phyloP scores from a whole-genome alignment of 305 asterid species.

The Fraxinus baroniana region DNA sequence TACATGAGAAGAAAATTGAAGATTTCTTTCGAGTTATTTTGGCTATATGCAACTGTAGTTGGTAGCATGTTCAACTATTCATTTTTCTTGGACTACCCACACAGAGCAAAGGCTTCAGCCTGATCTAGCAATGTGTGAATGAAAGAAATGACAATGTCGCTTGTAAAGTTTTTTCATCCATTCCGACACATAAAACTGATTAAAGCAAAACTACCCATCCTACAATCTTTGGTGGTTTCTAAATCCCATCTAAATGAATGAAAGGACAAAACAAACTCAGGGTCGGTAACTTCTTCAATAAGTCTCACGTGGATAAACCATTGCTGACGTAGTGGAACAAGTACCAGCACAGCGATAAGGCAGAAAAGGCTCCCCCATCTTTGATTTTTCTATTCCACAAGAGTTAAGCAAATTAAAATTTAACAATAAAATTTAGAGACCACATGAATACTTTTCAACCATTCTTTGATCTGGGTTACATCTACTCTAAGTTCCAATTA shows the following conservation, averaged over 20 bases:
- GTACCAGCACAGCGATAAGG: not conserved
- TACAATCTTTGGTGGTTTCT: not conserved
- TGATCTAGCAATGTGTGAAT: not conserved
- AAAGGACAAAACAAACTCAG: not conserved
- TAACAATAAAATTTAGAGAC: not conserved
- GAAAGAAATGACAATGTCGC: not conserved
- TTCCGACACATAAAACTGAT: not conserved
- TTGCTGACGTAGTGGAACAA: not conserved
- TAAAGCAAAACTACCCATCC: not conserved
- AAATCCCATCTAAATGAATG: not conserved
- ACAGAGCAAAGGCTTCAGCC: not conserved
- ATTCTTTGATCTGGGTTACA: not conserved
- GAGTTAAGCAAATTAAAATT: not conserved
- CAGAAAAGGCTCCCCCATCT: not conserved
- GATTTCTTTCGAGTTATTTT: not conserved
- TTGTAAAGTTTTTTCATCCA: not conserved
- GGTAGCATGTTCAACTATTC: not conserved
- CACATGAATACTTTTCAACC: not conserved
- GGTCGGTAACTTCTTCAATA: not conserved
- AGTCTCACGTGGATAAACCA: not conserved
- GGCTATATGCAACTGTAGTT: conserved; percentile 5
- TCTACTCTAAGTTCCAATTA: not conserved
- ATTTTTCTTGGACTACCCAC: not conserved
- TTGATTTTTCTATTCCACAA: not conserved
- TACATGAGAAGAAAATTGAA: not conserved